Percentiles rank a stretch among this genome's conserved stretches.
These are phyloP conservation scores for Panicum miliaceum DNA, from an alignment of 176 grass and related monocot genomes.

Conservation along the genomic window DNA sequence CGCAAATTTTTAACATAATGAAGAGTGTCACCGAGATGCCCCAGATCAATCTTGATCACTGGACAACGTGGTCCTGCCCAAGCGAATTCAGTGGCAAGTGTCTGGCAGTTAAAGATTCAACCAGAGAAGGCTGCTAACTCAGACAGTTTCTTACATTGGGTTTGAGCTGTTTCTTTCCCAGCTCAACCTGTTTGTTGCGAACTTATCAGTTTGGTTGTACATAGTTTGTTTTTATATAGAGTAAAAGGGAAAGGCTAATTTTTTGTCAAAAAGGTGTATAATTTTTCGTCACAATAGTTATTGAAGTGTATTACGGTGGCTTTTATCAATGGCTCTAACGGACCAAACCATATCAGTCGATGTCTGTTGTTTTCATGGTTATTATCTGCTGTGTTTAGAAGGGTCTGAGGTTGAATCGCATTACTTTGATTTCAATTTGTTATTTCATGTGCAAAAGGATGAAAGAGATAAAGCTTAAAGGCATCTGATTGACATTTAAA, in stretches of 20 bases:
- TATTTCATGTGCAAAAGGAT: no score
- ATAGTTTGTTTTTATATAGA: conserved; percentile 35
- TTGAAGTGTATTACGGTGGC: not conserved
- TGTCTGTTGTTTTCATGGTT: not conserved
- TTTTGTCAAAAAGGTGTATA: not conserved
- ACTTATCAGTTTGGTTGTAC: conserved; percentile 38
- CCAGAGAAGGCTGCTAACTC: conserved; percentile 20
- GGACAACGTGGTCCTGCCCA: not conserved
- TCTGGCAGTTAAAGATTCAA: conserved; percentile 10
- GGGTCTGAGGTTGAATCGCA: no score
- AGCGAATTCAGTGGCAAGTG: not conserved
- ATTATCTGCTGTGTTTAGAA: no score
- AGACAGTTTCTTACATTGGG: not conserved
- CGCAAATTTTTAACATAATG: not conserved
- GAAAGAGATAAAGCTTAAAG: no score
- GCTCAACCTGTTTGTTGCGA: not conserved
- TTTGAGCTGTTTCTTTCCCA: conserved; percentile 1
- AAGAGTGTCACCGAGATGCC: conserved; percentile 12
- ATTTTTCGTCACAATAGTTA: not conserved
- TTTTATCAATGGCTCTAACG: not conserved
- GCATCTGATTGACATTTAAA: not conserved
- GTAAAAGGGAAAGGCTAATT: conserved; percentile 26
- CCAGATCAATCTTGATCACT: not conserved
- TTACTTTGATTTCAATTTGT: no score
- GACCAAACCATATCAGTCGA: conserved; percentile 5